These are phyloP conservation scores for Bondarzewia mesenterica DNA, from an alignment of 1,284 basidiomycete genomes.

Conservation along the genomic window DNA sequence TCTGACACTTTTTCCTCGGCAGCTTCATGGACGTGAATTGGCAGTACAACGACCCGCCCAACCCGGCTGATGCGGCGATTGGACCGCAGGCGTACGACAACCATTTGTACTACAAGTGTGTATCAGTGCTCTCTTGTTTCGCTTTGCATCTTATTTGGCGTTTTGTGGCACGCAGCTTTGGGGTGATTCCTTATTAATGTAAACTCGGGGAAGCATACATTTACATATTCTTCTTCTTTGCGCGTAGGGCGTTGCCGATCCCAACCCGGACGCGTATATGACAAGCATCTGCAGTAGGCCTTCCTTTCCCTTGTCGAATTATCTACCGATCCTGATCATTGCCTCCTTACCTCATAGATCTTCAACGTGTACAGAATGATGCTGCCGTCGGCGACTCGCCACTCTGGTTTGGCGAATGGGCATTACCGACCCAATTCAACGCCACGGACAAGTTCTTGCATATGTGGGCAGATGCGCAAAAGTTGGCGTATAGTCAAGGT, in stretches of 20 bases:
- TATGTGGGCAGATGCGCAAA: slow-evolving; percentile 77
- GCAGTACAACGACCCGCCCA: slow-evolving; percentile 60
- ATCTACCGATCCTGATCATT: not conserved
- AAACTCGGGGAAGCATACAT: not conserved
- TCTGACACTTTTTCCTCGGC: not conserved
- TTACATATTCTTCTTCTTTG: too few species aligned
- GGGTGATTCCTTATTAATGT: slow-evolving; percentile 29
- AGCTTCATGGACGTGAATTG: slow-evolving; percentile 77
- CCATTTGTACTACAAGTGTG: slow-evolving; percentile 68
- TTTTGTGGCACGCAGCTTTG: slow-evolving; percentile 40
- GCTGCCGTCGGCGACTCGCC: slow-evolving; percentile 42
- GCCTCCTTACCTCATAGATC: slow-evolving; percentile 28
- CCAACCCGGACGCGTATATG: slow-evolving; percentile 59
- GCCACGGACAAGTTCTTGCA: slow-evolving; percentile 54
- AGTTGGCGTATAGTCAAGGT: slow-evolving; percentile 51
- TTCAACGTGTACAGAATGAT: slow-evolving; percentile 41
- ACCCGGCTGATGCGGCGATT: slow-evolving; percentile 57
- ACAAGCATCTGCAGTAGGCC: slow-evolving; percentile 50
- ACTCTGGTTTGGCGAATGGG: slow-evolving; percentile 56
- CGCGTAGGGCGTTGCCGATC: slow-evolving; percentile 62
- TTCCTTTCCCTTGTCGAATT: not conserved
- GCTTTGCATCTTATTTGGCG: slow-evolving; percentile 7
- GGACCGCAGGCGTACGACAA: slow-evolving; percentile 74
- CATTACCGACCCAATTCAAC: slow-evolving; percentile 57
- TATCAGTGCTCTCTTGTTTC: slow-evolving; percentile 6